Evolutionary conservation across 805 yeast species (phyloP).

Genomic region (Vanderwaltozyma tropicalis): DNA sequence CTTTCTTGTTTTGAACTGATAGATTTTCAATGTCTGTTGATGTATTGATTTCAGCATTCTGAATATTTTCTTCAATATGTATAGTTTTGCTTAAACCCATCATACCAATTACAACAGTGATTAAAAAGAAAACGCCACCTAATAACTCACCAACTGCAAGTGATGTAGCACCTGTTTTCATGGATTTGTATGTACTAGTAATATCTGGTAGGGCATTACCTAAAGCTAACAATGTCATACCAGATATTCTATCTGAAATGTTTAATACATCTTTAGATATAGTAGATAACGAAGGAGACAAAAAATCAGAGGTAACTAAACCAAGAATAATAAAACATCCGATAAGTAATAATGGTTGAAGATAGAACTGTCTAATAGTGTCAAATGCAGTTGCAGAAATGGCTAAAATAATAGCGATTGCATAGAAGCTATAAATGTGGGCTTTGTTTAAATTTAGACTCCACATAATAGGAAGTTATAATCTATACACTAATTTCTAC

Average conservation of each 20-base stretch:
- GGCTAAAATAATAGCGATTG: neutral
- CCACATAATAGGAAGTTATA: no score
- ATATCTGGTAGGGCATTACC: conserved; percentile 94
- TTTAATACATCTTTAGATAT: conserved; percentile 47
- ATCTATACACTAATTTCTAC: no score
- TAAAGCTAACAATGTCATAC: conserved; percentile 76
- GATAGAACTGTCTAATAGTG: neutral
- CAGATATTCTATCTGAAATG: conserved; percentile 69
- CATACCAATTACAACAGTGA: conserved; percentile 69
- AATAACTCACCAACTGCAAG: conserved; percentile 84
- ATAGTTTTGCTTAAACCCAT: conserved; percentile 65
- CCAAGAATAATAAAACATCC: conserved; percentile 36
- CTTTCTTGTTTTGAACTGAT: neutral
- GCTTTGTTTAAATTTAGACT: no score
- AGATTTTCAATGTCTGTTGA: neutral
- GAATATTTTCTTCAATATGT: conserved; percentile 12
- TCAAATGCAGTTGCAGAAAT: neutral
- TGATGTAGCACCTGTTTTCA: conserved; percentile 58
- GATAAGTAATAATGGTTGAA: conserved; percentile 1
- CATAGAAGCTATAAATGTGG: neutral
- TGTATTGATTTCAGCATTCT: neutral
- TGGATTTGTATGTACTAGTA: conserved; percentile 72
- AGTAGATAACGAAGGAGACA: conserved; percentile 68
- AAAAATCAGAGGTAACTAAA: conserved; percentile 66
- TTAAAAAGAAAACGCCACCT: conserved; percentile 80